Conservation (phyloP, 257 asterid species). For the Solanum tarapatanum region DNA sequence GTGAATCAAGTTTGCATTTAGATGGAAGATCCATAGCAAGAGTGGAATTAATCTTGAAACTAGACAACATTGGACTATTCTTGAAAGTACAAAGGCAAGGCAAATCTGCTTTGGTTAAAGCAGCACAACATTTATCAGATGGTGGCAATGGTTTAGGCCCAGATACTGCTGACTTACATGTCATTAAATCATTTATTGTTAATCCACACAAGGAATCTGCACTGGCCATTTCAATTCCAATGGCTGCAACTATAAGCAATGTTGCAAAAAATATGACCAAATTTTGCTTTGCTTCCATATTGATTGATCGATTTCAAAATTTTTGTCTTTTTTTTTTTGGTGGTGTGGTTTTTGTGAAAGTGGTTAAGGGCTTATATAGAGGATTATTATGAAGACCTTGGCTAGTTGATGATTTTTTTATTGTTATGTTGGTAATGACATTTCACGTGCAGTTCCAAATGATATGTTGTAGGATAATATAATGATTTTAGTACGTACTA, state of each 20-base stretch:
- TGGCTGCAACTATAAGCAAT: background rate
- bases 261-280: background rate
- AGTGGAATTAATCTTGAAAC: background rate
- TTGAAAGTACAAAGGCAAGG: conserved; percentile 10
- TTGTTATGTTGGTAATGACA: background rate
- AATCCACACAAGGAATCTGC: conserved; percentile 1
- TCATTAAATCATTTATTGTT: conserved; percentile 1
- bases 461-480: background rate
- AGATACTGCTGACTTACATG: conserved; percentile 9
- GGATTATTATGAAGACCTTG: background rate
- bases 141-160: background rate
- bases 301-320: background rate
- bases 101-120: background rate
- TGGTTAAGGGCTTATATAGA: conserved; percentile 1
- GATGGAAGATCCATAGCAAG: conserved; percentile 9
- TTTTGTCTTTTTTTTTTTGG: background rate
- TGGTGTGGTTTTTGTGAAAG: background rate
- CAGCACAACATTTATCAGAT: conserved; percentile 1
- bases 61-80: background rate
- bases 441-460: background rate
- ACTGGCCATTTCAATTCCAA: background rate
- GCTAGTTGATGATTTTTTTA: background rate
- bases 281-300: conserved; percentile 2
- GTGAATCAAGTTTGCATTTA: background rate
- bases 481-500: background rate